phyloP scores from a whole-genome alignment of 371 early-diverging fungal species.

The Mucor racemosus region DNA sequence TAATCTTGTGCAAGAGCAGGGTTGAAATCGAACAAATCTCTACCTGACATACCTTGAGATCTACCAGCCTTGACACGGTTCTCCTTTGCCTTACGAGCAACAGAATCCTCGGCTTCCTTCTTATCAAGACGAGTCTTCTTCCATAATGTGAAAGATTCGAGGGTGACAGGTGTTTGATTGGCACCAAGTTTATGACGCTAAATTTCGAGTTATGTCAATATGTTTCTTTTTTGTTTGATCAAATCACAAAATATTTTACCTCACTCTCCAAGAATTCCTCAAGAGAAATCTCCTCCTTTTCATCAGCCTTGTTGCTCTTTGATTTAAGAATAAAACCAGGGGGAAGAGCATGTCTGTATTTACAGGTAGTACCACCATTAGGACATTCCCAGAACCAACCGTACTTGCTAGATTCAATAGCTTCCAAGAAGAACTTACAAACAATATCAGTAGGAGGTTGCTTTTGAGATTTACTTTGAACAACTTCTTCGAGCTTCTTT shows the following conservation, averaged over 20 bases:
- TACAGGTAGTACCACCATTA: conserved; percentile 86
- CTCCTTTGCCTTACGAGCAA: conserved; percentile 81
- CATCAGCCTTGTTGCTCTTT: conserved; percentile 80
- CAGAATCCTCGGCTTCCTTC: conserved; percentile 73
- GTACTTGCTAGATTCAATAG: conserved; percentile 96
- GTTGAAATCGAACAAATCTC: conserved; percentile 98
- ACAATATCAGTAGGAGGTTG: conserved; percentile 96
- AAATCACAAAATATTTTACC: conserved; percentile 44
- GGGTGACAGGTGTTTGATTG: conserved; percentile 95
- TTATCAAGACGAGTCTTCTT: conserved; percentile 85
- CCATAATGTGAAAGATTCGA: conserved; percentile 95
- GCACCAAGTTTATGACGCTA: conserved; percentile 94
- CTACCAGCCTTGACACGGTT: conserved; percentile 92
- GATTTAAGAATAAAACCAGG: conserved; percentile 96
- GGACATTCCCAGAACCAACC: conserved; percentile 99
- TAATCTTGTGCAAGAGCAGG: conserved; percentile 83
- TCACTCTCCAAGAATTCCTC: conserved; percentile 97
- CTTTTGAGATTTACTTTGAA: conserved; percentile 84
- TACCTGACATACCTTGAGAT: conserved; percentile 92
- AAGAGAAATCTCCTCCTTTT: conserved; percentile 83
- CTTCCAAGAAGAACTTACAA: conserved; percentile 99
- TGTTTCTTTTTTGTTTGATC: not conserved
- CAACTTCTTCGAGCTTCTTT: conserved; percentile 86
- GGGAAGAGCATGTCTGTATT: conserved; percentile 97
- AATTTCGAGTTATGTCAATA: not conserved